Percentiles rank a stretch among this genome's conserved stretches.
phyloP scores from a whole-genome alignment of 2,329 filamentous ascomycete species.

The Penicillium sp. region DNA sequence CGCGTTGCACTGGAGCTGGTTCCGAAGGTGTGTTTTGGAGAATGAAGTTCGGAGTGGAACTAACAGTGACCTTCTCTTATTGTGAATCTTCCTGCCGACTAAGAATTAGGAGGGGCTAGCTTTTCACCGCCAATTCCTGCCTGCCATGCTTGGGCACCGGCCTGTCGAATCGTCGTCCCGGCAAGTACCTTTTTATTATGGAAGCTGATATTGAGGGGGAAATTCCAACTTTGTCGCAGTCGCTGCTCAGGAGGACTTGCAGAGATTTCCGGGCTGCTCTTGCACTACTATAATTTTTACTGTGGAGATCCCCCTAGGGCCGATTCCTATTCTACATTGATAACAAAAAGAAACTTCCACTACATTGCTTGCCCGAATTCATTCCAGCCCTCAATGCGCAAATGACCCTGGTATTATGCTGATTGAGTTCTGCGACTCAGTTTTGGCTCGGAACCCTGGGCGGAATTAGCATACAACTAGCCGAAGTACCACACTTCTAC shows the following conservation, averaged over 20 bases:
- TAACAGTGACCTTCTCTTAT: neutral
- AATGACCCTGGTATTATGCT: neutral
- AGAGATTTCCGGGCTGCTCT: no score
- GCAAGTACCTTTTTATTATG: constrained; percentile 1
- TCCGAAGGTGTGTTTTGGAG: neutral
- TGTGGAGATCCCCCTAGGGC: no score
- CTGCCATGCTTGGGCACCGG: neutral
- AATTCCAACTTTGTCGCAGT: no score
- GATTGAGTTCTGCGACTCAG: neutral
- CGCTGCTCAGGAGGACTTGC: no score
- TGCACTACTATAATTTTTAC: no score
- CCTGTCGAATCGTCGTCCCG: neutral
- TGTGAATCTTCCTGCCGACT: neutral
- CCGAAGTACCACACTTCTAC: neutral
- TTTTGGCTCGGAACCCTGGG: neutral
- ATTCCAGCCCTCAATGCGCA: neutral
- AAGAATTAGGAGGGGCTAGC: neutral
- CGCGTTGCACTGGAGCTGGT: neutral
- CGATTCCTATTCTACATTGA: no score
- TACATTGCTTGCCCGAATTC: no score
- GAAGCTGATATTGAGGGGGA: neutral
- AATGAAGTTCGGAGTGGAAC: neutral
- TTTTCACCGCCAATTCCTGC: constrained; percentile 11
- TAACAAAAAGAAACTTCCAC: no score
- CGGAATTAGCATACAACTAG: neutral